Evolutionary conservation across 768 basidiomycete species (phyloP).

Genomic region (Lactarius sp.): DNA sequence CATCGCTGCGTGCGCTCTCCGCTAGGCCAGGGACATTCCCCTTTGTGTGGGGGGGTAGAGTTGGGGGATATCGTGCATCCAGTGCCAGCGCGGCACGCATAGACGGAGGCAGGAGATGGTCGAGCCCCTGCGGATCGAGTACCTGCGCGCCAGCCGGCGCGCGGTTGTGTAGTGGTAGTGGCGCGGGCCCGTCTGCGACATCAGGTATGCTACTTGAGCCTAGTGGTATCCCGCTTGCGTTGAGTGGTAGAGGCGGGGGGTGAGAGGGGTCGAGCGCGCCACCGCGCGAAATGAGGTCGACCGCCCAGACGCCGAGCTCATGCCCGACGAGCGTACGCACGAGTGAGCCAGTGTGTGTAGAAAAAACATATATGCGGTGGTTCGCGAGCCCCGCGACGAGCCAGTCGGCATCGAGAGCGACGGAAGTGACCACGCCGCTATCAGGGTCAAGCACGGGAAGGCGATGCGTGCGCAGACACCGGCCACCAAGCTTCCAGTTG

Average conservation of each 20-base stretch:
- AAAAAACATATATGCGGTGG: constrained; percentile 80
- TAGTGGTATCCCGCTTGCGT: neutral
- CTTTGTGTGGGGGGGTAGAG: neutral
- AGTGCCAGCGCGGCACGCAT: constrained; percentile 51
- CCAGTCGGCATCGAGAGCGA: constrained; percentile 78
- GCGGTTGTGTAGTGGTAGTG: constrained; percentile 20
- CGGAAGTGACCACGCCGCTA: constrained; percentile 75
- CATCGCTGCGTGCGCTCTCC: constrained; percentile 35
- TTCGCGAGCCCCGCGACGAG: constrained; percentile 89
- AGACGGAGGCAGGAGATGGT: constrained; percentile 35
- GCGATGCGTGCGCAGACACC: constrained; percentile 23
- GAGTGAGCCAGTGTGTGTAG: constrained; percentile 69
- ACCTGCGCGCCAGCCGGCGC: constrained; percentile 18
- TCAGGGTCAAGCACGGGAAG: constrained; percentile 35
- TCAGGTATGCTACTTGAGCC: constrained; percentile 1
- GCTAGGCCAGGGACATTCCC: neutral
- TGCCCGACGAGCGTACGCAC: constrained; percentile 79
- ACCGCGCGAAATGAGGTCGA: constrained; percentile 71
- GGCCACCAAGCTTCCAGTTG: constrained; percentile 28
- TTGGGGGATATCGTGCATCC: constrained; percentile 27
- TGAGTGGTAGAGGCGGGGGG: neutral
- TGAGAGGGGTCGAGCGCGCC: constrained; percentile 34
- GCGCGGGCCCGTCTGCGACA: constrained; percentile 10
- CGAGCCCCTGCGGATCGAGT: constrained; percentile 17
- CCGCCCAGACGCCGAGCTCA: constrained; percentile 88